phyloP scores from a whole-genome alignment of 2,329 filamentous ascomycete genomes.

The Phaeosphaeria sp. region DNA sequence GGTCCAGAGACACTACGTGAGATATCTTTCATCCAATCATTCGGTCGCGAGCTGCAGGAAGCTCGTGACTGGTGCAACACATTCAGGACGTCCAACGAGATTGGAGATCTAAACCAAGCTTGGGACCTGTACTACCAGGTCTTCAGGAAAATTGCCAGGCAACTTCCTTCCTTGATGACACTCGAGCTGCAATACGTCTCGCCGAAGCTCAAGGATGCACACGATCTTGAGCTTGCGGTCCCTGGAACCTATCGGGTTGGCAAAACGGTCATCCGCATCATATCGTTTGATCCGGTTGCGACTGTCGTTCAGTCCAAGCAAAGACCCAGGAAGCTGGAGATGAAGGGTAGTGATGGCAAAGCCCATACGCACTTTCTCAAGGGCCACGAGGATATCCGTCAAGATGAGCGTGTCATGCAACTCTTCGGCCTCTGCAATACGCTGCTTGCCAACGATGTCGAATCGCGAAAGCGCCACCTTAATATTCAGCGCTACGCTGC shows the following conservation, averaged over 20 bases:
- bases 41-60: slow-evolving; percentile 92
- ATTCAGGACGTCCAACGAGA: slow-evolving; percentile 85
- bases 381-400: slow-evolving; percentile 98
- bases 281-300: slow-evolving; percentile 87
- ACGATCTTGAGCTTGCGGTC: slow-evolving; percentile 89
- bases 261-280: slow-evolving; percentile 80
- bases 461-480: slow-evolving; percentile 95
- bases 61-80: slow-evolving; percentile 95
- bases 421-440: slow-evolving; percentile 98
- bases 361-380: slow-evolving; percentile 91
- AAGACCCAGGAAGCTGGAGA: slow-evolving; percentile 84
- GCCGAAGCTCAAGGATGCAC: slow-evolving; percentile 84
- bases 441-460: slow-evolving; percentile 87
- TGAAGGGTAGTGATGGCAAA: slow-evolving; percentile 86
- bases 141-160: slow-evolving; percentile 92
- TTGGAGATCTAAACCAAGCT: slow-evolving; percentile 94
- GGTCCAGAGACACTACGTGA: slow-evolving; percentile 93
- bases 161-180: slow-evolving; percentile 89
- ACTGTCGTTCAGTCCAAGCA: slow-evolving; percentile 97
- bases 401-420: slow-evolving; percentile 99
- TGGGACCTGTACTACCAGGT: slow-evolving; percentile 99
- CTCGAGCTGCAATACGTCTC: slow-evolving; percentile 97
- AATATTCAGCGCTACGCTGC: slow-evolving; percentile 95
- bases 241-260: slow-evolving; percentile 90
- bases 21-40: slow-evolving; percentile 96